Evolutionary conservation across 352 stramenopile species (phyloP), one percentile per base, ranked within the genome.

Genomic region (Globisporangium camurandrum): DNA sequence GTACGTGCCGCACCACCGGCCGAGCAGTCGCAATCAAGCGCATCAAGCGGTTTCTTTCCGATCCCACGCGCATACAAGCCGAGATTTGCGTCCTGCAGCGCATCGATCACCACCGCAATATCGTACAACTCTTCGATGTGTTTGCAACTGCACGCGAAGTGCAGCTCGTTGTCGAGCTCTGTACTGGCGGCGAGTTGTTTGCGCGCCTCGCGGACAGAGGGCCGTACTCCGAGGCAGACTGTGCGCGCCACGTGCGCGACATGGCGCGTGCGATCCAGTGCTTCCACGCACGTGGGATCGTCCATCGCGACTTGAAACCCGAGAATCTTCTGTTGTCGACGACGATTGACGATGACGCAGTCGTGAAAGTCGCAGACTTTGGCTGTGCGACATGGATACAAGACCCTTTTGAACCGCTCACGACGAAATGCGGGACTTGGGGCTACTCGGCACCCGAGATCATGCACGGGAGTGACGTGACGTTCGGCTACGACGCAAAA

Each of bases 311-410:
- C 47, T 49, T 94, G 8, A 94, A 93, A 49, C 79, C 82, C 0
- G 82, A 92, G 57, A 95, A 93, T 39, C 88, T 93, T 23, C 26
- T 94, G 22, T 56, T 93, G 7, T 89, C 82, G 17, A 87, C 69
- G 1, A 51, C 61, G 0, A 62, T 84, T 27, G 78, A 92, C 3
- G 59, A 71, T 3, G 66, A 79, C 19, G 74, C 76, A 1, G 66
- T 86, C 5, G 71, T 81, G 7, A 88, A 88, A 57, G 76, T 91
- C 28, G 83, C 83, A 11, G 83, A 94, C 46, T 94, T 94, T 72
- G 83, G 83, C 8, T n/a, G n/a, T n/a, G n/a, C n/a, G n/a, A n/a
- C n/a, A n/a, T n/a, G n/a, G n/a, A n/a, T n/a, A n/a, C n/a, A n/a
- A n/a, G n/a, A n/a, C n/a, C n/a, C n/a, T n/a, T n/a, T n/a, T n/a